Conservation (phyloP, 345 rosid species). For the Populus euphratica region DNA sequence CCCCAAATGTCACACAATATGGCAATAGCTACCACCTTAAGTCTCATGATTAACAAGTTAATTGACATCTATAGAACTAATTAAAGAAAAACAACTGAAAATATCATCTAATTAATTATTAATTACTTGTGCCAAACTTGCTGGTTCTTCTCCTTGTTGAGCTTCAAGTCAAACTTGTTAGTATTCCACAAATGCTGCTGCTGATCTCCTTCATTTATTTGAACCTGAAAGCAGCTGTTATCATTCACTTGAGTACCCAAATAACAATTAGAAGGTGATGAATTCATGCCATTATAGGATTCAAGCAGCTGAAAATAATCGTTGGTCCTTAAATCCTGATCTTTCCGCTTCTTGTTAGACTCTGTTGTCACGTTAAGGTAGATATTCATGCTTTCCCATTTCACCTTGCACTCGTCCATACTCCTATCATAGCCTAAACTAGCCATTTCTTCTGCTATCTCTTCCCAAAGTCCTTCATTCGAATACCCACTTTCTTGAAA, state of each 20-base stretch:
- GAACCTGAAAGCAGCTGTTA: slow-evolving; percentile 15
- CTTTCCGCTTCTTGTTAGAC: slow-evolving; percentile 30
- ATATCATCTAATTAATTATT: not conserved
- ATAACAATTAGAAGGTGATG: slow-evolving; percentile 13
- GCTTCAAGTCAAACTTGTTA: slow-evolving; percentile 6
- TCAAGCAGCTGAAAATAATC: slow-evolving; percentile 16
- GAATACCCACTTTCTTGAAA: slow-evolving; percentile 32
- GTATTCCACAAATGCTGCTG: slow-evolving; percentile 20
- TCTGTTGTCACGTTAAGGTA: slow-evolving; percentile 30
- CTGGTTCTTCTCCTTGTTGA: slow-evolving; percentile 9
- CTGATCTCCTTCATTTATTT: slow-evolving; percentile 22
- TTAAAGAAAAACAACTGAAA: not conserved
- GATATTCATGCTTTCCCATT: slow-evolving; percentile 43
- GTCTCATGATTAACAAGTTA: not conserved
- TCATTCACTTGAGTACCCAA: slow-evolving; percentile 14
- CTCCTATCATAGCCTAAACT: slow-evolving; percentile 36
- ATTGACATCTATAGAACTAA: not conserved
- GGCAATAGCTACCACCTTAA: not conserved
- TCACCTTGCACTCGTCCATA: slow-evolving; percentile 35
- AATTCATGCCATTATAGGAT: slow-evolving; percentile 17
- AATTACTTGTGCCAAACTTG: slow-evolving; percentile 2
- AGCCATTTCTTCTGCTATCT: slow-evolving; percentile 41
- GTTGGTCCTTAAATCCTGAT: slow-evolving; percentile 16
- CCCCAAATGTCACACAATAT: not conserved
- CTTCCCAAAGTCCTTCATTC: slow-evolving; percentile 38